A percentile compares a stretch with the other conserved stretches of the same genome.
These are phyloP conservation scores for Eragrostis tef DNA, from an alignment of 202 grass and related monocot species.

Conservation along the genomic window DNA sequence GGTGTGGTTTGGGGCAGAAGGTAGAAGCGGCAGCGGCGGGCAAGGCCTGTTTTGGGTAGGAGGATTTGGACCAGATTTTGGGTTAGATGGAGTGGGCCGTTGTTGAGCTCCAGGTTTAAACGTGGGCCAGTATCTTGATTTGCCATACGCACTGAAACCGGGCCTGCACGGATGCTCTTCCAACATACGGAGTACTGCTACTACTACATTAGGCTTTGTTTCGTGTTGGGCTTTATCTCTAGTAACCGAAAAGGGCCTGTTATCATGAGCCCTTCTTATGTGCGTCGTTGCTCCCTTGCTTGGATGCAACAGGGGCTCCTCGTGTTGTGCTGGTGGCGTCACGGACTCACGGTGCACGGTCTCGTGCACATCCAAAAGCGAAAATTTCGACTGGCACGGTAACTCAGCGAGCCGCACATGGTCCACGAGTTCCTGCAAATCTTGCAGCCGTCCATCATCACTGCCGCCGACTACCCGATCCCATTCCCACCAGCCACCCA, in stretches of 20 bases:
- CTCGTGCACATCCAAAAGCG: background rate
- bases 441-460: background rate
- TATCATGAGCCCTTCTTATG: too few species aligned
- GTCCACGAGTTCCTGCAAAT: background rate
- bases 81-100: background rate
- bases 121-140: too few species aligned
- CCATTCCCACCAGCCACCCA: too few species aligned
- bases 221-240: background rate
- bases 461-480: background rate
- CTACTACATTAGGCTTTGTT: too few species aligned
- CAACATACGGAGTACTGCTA: too few species aligned
- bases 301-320: too few species aligned
- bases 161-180: too few species aligned
- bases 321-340: too few species aligned
- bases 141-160: too few species aligned
- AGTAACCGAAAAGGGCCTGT: too few species aligned
- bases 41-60: background rate
- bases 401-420: background rate
- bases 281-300: too few species aligned
- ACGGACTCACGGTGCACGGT: background rate
- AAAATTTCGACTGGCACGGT: background rate
- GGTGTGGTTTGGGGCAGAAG: background rate
- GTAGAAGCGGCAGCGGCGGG: conserved; percentile 10
- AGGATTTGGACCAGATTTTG: too few species aligned
- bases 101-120: background rate